These are phyloP conservation scores for Escallonia rubra DNA, from an alignment of 129 eudicot species.

Conservation along the genomic window DNA sequence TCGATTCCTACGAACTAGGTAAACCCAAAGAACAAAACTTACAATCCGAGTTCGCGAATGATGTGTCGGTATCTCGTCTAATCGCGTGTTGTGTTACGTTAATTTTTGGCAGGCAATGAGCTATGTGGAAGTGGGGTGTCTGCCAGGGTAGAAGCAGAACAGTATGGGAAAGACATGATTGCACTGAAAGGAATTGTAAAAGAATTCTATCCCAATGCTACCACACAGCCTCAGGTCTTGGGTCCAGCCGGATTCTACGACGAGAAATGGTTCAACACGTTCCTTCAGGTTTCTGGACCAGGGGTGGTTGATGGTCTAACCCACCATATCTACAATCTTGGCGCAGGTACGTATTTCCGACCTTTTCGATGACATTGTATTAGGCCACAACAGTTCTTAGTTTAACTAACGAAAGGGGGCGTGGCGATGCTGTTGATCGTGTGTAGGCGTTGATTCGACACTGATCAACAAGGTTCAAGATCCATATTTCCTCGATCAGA, in stretches of 20 bases:
- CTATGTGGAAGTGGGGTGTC: constrained; percentile 48
- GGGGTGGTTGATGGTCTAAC: constrained; percentile 42
- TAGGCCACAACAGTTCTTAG: too few species aligned
- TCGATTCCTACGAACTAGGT: constrained; percentile 75
- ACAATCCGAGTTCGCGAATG: background rate
- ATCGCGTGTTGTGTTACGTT: background rate
- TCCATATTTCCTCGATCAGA: constrained; percentile 19
- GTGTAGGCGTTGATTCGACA: constrained; percentile 20
- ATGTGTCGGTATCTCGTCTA: background rate
- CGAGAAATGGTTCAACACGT: constrained; percentile 49
- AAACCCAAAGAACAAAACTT: background rate
- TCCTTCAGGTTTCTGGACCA: constrained; percentile 36
- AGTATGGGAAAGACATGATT: constrained; percentile 45
- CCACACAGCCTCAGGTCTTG: constrained; percentile 43
- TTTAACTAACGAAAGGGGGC: too few species aligned
- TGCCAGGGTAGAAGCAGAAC: constrained; percentile 48
- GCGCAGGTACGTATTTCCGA: constrained; percentile 42
- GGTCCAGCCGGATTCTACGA: constrained; percentile 75
- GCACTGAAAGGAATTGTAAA: constrained; percentile 43
- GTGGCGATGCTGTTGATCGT: too few species aligned
- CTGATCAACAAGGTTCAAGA: constrained; percentile 31
- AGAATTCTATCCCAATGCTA: constrained; percentile 28
- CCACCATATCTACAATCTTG: constrained; percentile 76
- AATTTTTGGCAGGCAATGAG: constrained; percentile 49
- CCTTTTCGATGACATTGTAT: too few species aligned